Evolutionary conservation across 306 rosid species (phyloP).

Genomic region (Ormosia semicastrata): DNA sequence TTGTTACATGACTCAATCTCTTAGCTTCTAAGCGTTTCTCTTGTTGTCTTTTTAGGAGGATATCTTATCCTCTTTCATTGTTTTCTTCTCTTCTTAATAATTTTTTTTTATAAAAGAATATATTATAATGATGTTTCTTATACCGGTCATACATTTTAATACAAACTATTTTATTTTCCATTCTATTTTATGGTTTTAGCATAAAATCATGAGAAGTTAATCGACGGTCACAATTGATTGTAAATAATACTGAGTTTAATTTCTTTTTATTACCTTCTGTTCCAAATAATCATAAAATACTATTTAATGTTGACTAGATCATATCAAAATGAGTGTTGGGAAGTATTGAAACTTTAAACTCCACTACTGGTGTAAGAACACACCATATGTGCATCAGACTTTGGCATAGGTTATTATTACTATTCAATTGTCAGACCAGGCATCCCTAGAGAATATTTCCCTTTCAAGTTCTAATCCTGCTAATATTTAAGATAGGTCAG

Average conservation of each 20-base stretch:
- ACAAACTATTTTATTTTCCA: background rate
- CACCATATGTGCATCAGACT: background rate
- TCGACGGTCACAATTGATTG: background rate
- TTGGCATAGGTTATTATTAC: background rate
- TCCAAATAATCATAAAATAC: background rate
- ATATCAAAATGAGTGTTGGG: background rate
- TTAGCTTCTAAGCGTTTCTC: no score
- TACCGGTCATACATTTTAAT: background rate
- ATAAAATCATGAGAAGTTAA: background rate
- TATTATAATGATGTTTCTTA: background rate
- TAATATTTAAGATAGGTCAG: background rate
- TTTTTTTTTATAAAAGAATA: no score
- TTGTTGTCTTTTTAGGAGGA: no score
- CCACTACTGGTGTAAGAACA: background rate
- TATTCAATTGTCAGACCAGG: background rate
- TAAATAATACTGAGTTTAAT: background rate
- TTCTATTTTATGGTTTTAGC: background rate
- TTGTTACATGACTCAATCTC: no score
- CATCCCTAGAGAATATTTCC: background rate
- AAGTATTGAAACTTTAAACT: background rate
- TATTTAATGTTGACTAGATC: background rate
- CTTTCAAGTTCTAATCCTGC: background rate
- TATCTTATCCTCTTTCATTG: no score
- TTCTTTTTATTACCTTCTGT: background rate
- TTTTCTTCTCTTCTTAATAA: no score